Conservation (phyloP, 352 stramenopile species). For the Globisporangium solare region DNA sequence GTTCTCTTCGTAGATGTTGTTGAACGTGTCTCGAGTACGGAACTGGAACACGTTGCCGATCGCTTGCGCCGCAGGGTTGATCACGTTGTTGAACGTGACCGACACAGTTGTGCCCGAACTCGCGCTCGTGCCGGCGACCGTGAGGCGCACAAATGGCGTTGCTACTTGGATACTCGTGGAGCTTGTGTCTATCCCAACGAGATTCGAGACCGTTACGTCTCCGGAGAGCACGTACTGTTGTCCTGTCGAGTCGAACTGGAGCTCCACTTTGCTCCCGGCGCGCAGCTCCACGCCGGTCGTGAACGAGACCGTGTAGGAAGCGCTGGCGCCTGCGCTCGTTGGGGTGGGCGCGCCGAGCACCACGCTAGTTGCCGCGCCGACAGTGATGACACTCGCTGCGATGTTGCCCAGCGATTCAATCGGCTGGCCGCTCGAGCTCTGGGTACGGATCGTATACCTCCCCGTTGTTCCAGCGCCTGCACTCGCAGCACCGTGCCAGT, state of each 20-base stretch:
- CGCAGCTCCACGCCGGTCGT: constrained; percentile 37
- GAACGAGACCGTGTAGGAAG: constrained; percentile 33
- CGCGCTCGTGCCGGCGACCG: constrained; percentile 25
- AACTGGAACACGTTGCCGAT: constrained; percentile 27
- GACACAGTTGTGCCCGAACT: constrained; percentile 20
- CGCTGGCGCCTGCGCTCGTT: constrained; percentile 24
- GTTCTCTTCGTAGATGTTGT: constrained; percentile 37
- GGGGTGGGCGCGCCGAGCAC: constrained; percentile 21
- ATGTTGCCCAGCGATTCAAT: constrained; percentile 36
- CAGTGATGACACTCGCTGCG: constrained; percentile 23
- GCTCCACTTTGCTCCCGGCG: constrained; percentile 30
- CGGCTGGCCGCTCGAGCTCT: constrained; percentile 16
- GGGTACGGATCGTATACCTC: constrained; percentile 37
- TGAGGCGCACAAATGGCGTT: constrained; percentile 32
- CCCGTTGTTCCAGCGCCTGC: constrained; percentile 36
- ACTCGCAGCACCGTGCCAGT: no score
- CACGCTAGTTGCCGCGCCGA: constrained; percentile 20
- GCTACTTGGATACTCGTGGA: constrained; percentile 26
- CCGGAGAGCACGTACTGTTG: constrained; percentile 35
- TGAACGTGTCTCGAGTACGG: constrained; percentile 33
- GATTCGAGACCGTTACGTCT: constrained; percentile 20
- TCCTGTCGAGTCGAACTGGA: constrained; percentile 26
- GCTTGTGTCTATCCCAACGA: constrained; percentile 19
- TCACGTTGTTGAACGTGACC: constrained; percentile 42
- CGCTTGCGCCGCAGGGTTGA: constrained; percentile 41